Percentiles rank a stretch among this genome's conserved stretches.
These are phyloP conservation scores for Tillandsia fasciculata DNA, from an alignment of 176 grass and related monocot genomes.

Conservation along the genomic window DNA sequence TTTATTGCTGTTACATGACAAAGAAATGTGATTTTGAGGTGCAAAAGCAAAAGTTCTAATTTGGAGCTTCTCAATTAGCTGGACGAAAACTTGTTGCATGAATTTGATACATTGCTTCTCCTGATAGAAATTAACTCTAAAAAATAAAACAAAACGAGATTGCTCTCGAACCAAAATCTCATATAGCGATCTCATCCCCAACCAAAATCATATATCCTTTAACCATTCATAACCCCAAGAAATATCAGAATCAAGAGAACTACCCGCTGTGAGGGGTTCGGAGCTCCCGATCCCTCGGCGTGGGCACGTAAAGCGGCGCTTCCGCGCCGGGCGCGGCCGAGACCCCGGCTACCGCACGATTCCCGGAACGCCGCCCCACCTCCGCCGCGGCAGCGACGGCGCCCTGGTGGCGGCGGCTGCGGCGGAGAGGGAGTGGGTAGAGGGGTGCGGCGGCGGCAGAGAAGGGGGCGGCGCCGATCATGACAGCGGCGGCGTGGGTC, in stretches of 20 bases:
- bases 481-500: not conserved
- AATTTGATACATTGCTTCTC: too few species aligned
- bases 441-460: not conserved
- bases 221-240: not conserved
- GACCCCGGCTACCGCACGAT: not conserved
- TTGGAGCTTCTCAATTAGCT: too few species aligned
- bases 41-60: too few species aligned
- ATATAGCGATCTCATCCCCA: not conserved
- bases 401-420: not conserved
- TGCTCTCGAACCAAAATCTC: not conserved
- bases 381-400: not conserved
- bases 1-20: too few species aligned
- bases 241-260: not conserved
- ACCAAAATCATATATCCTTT: not conserved
- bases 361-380: not conserved
- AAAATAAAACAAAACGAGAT: too few species aligned
- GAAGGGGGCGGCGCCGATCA: constrained; percentile 8
- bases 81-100: too few species aligned
- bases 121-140: too few species aligned
- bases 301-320: constrained; percentile 53
- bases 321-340: not conserved
- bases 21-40: too few species aligned
- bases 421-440: not conserved
- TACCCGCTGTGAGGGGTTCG: constrained; percentile 94
- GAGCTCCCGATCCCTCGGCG: constrained; percentile 52